Conservation (phyloP, 331 rosid genomes). For the Dryas integrifolia region DNA sequence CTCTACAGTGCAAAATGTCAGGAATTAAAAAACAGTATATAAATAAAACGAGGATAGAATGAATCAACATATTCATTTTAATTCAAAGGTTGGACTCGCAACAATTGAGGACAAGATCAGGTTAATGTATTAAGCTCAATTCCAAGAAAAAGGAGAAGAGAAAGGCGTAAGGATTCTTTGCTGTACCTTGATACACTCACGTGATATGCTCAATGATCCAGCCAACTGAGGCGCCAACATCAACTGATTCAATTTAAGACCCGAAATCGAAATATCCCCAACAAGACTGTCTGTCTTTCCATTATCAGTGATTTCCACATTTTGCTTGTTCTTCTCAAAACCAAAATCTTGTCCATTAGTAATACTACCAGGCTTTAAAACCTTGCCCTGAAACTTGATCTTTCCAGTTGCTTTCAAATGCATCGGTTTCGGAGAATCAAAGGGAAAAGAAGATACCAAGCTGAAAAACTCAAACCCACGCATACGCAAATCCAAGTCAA, state of each 20-base stretch:
- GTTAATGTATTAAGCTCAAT: not conserved
- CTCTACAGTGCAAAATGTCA: not conserved
- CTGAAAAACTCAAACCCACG: conserved; percentile 79
- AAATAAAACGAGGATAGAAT: not conserved
- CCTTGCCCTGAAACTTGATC: conserved; percentile 84
- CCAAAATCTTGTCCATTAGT: conserved; percentile 41
- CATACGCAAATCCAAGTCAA: conserved; percentile 84
- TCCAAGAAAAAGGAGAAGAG: not conserved
- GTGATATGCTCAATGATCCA: conserved; percentile 68
- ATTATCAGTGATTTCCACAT: conserved; percentile 33
- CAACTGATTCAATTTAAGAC: conserved; percentile 87
- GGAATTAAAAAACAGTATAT: not conserved
- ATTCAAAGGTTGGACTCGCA: not conserved
- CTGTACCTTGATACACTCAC: conserved; percentile 65
- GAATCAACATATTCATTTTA: not conserved
- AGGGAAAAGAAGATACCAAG: conserved; percentile 54
- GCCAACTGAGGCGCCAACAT: conserved; percentile 84
- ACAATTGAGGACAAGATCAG: conserved; percentile 4
- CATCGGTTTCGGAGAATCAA: conserved; percentile 79
- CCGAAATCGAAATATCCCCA: conserved; percentile 79
- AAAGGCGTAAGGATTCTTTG: conserved; percentile 8
- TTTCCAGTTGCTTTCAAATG: conserved; percentile 81
- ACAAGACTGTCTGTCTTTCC: conserved; percentile 50
- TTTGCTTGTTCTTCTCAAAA: conserved; percentile 37
- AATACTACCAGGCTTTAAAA: conserved; percentile 45